Conservation (phyloP, 2,329 filamentous ascomycete genomes). For the Scolecobasidium constrictum region DNA sequence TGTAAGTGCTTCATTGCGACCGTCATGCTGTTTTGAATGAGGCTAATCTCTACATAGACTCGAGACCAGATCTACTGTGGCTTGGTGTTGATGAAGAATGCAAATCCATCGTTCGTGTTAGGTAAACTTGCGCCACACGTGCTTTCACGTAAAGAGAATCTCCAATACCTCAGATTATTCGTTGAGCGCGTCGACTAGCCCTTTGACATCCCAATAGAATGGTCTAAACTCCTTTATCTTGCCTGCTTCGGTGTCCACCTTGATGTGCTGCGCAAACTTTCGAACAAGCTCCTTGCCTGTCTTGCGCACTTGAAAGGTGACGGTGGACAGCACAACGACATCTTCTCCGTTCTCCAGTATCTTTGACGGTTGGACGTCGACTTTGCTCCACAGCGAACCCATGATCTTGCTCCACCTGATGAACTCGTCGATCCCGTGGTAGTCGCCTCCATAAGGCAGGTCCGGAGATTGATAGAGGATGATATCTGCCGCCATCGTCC, state of each 20-base stretch:
- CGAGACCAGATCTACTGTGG: slow-evolving; percentile 41
- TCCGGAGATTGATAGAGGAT: neutral
- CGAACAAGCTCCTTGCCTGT: no score
- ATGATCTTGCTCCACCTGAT: neutral
- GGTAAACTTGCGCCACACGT: no score
- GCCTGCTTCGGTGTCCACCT: neutral
- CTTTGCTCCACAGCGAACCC: neutral
- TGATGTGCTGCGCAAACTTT: neutral
- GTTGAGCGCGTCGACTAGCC: neutral
- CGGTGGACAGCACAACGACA: neutral
- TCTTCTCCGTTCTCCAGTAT: neutral
- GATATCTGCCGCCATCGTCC: neutral
- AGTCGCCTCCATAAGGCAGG: neutral
- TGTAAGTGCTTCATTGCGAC: no score
- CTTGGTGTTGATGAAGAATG: no score
- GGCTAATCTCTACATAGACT: no score
- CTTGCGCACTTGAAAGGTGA: neutral
- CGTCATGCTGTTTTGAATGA: no score
- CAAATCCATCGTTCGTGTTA: no score
- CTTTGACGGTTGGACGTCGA: neutral
- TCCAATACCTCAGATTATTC: no score
- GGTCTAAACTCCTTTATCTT: neutral
- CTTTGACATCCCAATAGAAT: neutral
- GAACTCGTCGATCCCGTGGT: neutral
- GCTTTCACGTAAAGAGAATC: no score